Evolutionary conservation across 2,329 filamentous ascomycete genomes (phyloP).

Genomic region (Microsporum ferrugineum): DNA sequence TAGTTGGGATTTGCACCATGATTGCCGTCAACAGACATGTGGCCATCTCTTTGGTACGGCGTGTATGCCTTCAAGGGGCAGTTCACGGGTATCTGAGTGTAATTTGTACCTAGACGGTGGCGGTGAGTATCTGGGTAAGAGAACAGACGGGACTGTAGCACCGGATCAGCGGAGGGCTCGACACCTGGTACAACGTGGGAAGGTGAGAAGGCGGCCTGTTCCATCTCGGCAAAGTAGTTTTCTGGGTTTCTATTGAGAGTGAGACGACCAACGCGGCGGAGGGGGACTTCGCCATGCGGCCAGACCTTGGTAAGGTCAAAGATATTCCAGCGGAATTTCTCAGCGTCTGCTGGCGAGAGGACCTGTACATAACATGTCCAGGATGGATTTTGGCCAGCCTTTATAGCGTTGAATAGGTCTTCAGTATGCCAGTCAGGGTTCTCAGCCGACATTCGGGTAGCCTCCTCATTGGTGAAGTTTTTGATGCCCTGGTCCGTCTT

Average conservation of each 20-base stretch:
- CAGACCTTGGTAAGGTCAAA: conserved; percentile 62
- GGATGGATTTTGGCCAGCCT: conserved; percentile 48
- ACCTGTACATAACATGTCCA: conserved; percentile 57
- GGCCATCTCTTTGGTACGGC: conserved; percentile 61
- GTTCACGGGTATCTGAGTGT: conserved; percentile 54
- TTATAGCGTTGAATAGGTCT: conserved; percentile 54
- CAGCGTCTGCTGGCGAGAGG: conserved; percentile 50
- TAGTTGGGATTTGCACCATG: conserved; percentile 50
- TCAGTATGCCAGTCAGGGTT: conserved; percentile 54
- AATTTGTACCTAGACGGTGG: conserved; percentile 53
- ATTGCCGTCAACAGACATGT: conserved; percentile 57
- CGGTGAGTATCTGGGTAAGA: conserved; percentile 59
- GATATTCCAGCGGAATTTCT: conserved; percentile 51
- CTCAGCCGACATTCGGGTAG: conserved; percentile 41
- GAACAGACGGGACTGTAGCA: conserved; percentile 58
- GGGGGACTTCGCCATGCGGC: conserved; percentile 52
- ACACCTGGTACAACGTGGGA: conserved; percentile 56
- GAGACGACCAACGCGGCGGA: conserved; percentile 50
- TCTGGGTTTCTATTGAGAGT: conserved; percentile 53
- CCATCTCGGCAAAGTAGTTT: conserved; percentile 62
- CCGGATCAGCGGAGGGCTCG: conserved; percentile 58
- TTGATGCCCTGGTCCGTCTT: conserved; percentile 53
- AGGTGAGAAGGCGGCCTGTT: conserved; percentile 59
- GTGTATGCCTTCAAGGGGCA: conserved; percentile 42
- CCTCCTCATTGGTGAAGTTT: conserved; percentile 49